These are phyloP conservation scores for Hypholoma sublateritium DNA, from an alignment of 768 basidiomycete genomes.

Conservation along the genomic window DNA sequence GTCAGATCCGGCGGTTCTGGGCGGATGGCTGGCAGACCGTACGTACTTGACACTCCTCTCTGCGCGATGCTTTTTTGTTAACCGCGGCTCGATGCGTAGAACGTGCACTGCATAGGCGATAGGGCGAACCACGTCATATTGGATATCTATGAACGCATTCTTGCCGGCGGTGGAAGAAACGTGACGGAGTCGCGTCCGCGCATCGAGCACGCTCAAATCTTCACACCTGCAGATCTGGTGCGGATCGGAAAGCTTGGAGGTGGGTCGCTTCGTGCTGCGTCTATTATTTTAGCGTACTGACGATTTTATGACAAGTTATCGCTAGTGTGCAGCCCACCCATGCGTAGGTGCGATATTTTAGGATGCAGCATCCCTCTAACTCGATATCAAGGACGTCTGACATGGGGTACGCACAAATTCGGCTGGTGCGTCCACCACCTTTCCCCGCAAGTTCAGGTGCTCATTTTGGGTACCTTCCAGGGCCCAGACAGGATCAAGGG, in stretches of 20 bases:
- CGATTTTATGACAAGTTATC: conserved; percentile 58
- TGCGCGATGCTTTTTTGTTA: too few relatives aligned
- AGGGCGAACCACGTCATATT: conserved; percentile 82
- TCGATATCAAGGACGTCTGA: conserved; percentile 65
- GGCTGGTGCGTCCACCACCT: conserved; percentile 51
- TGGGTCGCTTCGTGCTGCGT: conserved; percentile 28
- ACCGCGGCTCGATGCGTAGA: conserved; percentile 43
- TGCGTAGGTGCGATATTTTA: conserved; percentile 49
- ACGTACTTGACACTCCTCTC: conserved; percentile 22
- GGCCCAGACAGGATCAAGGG: conserved; percentile 81
- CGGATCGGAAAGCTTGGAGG: conserved; percentile 75
- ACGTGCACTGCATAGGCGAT: conserved; percentile 88
- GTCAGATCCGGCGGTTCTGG: conserved; percentile 63
- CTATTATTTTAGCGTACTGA: background rate
- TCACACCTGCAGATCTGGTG: conserved; percentile 67
- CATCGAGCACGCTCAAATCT: conserved; percentile 92
- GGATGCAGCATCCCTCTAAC: background rate
- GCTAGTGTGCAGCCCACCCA: conserved; percentile 93
- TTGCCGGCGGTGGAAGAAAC: conserved; percentile 37
- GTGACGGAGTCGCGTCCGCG: conserved; percentile 63
- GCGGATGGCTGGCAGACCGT: conserved; percentile 84
- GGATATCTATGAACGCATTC: conserved; percentile 75
- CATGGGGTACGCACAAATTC: conserved; percentile 88
- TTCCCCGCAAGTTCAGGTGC: background rate
- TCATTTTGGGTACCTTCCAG: conserved; percentile 31